phyloP scores from a whole-genome alignment of 2,329 filamentous ascomycete species.

The Colletotrichum simmondsii region DNA sequence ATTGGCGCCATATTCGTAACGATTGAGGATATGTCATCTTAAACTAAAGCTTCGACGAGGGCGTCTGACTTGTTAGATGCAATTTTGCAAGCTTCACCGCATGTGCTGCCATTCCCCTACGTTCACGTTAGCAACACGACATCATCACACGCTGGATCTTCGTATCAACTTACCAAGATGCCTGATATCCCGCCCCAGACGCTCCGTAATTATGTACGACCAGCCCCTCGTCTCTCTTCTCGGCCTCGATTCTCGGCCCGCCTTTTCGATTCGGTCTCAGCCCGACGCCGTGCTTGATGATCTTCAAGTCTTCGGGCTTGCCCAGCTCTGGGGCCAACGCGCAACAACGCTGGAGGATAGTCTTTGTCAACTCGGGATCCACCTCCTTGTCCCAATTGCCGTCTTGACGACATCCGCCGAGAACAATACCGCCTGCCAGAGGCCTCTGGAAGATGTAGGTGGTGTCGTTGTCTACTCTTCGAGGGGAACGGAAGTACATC shows the following conservation, averaged over 20 bases:
- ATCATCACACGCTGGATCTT: neutral
- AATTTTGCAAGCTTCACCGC: neutral
- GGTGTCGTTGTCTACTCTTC: slow-evolving; percentile 51
- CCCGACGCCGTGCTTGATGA: slow-evolving; percentile 46
- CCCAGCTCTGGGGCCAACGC: slow-evolving; percentile 46
- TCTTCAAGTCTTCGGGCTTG: slow-evolving; percentile 43
- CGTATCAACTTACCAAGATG: slow-evolving; percentile 34
- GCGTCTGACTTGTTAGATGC: neutral
- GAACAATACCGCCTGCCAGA: slow-evolving; percentile 45
- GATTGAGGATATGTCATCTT: neutral
- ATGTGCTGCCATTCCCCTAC: slow-evolving; percentile 27
- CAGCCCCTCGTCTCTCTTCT: slow-evolving; percentile 34
- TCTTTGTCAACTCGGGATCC: slow-evolving; percentile 43
- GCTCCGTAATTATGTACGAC: slow-evolving; percentile 44
- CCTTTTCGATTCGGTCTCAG: slow-evolving; percentile 42
- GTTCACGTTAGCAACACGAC: neutral
- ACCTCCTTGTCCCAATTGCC: slow-evolving; percentile 44
- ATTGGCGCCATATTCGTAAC: neutral
- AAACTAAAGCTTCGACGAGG: neutral
- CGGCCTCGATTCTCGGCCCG: slow-evolving; percentile 46
- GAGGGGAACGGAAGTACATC: slow-evolving; percentile 52
- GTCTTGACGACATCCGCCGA: slow-evolving; percentile 47
- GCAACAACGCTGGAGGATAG: slow-evolving; percentile 47
- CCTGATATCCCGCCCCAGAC: slow-evolving; percentile 42
- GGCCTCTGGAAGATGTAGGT: slow-evolving; percentile 57